These are phyloP conservation scores for Phytophthora uliginosa DNA, from an alignment of 352 stramenopile genomes.

Conservation along the genomic window DNA sequence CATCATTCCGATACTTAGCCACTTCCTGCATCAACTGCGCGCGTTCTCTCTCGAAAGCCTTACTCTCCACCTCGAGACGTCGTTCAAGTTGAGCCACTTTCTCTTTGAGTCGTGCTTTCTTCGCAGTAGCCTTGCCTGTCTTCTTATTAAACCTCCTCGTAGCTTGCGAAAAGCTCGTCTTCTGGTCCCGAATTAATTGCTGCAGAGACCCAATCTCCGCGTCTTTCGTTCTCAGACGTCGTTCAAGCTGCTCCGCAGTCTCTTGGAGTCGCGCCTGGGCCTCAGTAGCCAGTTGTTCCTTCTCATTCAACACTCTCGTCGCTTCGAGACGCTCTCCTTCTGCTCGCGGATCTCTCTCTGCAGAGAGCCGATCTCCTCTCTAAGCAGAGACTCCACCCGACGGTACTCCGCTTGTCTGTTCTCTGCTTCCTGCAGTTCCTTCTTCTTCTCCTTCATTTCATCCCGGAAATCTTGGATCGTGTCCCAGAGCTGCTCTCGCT, in stretches of 20 bases:
- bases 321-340: neutral
- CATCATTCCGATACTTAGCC: neutral
- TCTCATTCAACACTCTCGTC: neutral
- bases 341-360: neutral
- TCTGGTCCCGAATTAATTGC: neutral
- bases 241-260: neutral
- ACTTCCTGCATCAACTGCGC: neutral
- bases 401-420: slow-evolving; percentile 7
- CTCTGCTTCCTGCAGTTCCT: slow-evolving; percentile 13
- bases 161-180: slow-evolving; percentile 8
- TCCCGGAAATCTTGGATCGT: slow-evolving; percentile 15
- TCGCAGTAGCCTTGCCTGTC: slow-evolving; percentile 3
- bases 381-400: slow-evolving; percentile 1
- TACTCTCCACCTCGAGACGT: slow-evolving; percentile 11
- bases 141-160: slow-evolving; percentile 6
- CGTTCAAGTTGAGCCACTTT: slow-evolving; percentile 14
- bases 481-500: slow-evolving; percentile 19
- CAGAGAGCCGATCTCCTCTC: neutral
- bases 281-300: neutral
- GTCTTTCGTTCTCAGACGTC: neutral
- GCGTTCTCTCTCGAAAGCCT: slow-evolving; percentile 19
- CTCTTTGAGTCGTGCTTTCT: slow-evolving; percentile 13
- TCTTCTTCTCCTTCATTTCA: slow-evolving; percentile 7
- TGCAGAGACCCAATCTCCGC: slow-evolving; percentile 8
- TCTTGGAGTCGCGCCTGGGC: neutral